These are phyloP conservation scores for Bipolaris bicolor DNA, from an alignment of 2,329 filamentous ascomycete species.

Conservation along the genomic window DNA sequence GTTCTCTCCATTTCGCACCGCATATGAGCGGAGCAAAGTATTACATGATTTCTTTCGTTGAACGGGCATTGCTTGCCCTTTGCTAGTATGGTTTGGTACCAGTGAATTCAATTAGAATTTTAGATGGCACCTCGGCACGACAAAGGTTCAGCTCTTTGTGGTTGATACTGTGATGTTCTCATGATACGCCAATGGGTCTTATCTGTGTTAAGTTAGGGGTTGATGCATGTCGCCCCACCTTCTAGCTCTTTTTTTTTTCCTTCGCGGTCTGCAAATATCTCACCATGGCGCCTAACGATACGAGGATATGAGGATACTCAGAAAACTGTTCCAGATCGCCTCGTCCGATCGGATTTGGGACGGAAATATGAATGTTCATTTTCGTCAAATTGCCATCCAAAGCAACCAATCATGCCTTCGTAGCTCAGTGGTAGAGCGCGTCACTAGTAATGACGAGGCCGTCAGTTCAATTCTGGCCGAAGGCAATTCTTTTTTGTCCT, in stretches of 20 bases:
- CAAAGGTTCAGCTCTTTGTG: background rate
- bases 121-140: background rate
- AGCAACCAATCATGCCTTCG: constrained; percentile 25
- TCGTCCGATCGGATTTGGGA: background rate
- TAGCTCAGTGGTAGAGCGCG: constrained; percentile 50
- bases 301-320: no score
- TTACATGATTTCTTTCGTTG: background rate
- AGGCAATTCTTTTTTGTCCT: constrained; percentile 31
- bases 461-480: constrained; percentile 48
- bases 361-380: background rate
- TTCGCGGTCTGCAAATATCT: background rate
- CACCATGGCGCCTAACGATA: background rate
- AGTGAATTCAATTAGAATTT: no score
- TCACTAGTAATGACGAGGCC: constrained; percentile 51
- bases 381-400: background rate
- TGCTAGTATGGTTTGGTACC: background rate
- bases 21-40: background rate
- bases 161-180: no score
- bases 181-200: background rate
- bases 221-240: background rate
- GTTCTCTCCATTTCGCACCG: background rate
- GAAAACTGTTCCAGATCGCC: no score
- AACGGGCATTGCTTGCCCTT: background rate
- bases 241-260: background rate
- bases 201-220: background rate